Base-by-base conservation (phyloP, 2,329 filamentous ascomycete genomes). In the Dissoconium aciculare region DNA sequence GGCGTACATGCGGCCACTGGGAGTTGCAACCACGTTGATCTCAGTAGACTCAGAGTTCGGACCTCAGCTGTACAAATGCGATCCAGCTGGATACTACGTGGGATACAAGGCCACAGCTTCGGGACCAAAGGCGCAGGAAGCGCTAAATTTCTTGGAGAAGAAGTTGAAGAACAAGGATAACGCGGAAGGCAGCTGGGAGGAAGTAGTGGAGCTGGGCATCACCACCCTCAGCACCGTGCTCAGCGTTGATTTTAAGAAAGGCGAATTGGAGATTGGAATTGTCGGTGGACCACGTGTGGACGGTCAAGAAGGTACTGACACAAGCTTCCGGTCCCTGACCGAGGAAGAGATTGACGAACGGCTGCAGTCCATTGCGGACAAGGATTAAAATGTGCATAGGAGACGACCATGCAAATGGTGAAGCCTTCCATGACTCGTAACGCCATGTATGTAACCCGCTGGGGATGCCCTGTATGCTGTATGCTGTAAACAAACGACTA, bases 221-320 rank as follows among this genome's bases (percentile, higher is more conserved):
- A 81, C 83, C 26, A 87, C 89, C 5, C 64, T 98, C 57, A 93
- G 85, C 71, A 92, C 81, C 19, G 85, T 98, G 37, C 69, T 98
- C 42, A 94, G 87, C 60, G 92, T 95, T 58, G 89, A 98, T 58
- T 98, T 98, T 69, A 98, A 98, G 73, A 95, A 95, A 69, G 80
- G 80, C 48, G 89, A 98, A 67, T 77, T 98, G 56, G 89, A 98
- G 64, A 82, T 98, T 60, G 89, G 89, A 41, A 85, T 98, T 52
- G 89, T 94, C 32, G 89, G 89, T 44, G 87, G 84, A 16, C 85
- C 87, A 35, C 71, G 74, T 49, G 61, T 66, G 36, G 82, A 92
- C 52, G 87, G 85, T 44, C 69, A 80, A 60, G 80, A 91, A 56
- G 83, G 82, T 42, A 79, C 77, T 40, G 71, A 82, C 50, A 60